Evolutionary conservation across 495 filamentous ascomycete genomes (phyloP).

Genomic region (Gamarada debralockiae): DNA sequence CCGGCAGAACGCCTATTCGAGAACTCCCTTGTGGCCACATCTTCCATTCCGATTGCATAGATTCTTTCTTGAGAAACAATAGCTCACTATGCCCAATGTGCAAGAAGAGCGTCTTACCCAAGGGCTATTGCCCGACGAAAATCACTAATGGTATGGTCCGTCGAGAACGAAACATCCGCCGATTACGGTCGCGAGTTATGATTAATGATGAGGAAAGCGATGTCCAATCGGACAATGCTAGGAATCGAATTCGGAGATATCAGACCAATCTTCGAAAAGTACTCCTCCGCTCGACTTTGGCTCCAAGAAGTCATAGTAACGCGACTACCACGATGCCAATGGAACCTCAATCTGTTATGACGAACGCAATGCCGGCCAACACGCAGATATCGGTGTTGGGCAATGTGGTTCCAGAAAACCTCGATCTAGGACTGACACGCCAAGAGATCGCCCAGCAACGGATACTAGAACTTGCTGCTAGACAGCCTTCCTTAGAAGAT

Average conservation of each 20-base stretch:
- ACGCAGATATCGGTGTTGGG: background rate
- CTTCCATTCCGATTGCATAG: conserved; percentile 87
- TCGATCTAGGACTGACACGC: background rate
- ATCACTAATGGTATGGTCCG: conserved; percentile 85
- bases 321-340: conserved; percentile 1
- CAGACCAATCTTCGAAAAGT: background rate
- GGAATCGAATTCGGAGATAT: background rate
- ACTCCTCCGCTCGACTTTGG: background rate
- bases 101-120: conserved; percentile 69
- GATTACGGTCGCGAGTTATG: conserved; percentile 31
- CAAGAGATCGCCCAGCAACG: conserved; percentile 9
- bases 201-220: conserved; percentile 7
- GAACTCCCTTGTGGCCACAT: conserved; percentile 88
- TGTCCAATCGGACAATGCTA: background rate
- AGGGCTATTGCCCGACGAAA: conserved; percentile 56
- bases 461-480: conserved; percentile 15
- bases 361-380: background rate
- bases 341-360: conserved; percentile 10
- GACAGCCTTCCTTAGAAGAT: conserved; percentile 9
- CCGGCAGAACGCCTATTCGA: conserved; percentile 63
- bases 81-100: conserved; percentile 86
- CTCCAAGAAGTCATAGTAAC: background rate
- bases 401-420: background rate
- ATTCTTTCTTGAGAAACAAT: conserved; percentile 64
- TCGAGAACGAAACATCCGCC: conserved; percentile 57